Evolutionary conservation across 2,329 filamentous ascomycete genomes (phyloP), one percentile per base, ranked within the genome.

Genomic region (Sclerotinia glacialis): DNA sequence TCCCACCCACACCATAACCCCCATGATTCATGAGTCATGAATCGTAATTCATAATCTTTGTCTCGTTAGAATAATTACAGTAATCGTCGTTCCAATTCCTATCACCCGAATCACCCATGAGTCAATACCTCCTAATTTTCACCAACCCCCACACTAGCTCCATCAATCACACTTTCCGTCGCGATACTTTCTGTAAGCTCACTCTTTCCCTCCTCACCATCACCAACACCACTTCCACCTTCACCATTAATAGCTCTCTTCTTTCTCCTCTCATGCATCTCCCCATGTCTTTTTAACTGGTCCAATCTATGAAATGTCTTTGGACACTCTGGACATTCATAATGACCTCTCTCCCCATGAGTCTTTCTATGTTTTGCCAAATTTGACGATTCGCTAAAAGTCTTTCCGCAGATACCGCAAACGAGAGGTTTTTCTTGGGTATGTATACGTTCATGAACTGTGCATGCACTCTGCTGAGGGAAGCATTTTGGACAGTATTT

Each of bases 391-490:
- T 89, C 86, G 68, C 84, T 82, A 73, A 89, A 89, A 12, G 77
- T 77, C 72, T 85, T 86, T 55, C 80, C 80, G 70, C 87, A 89
- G 37, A 83, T 78, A 1, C 84, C 81, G 69, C 86, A 89, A 54
- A 79, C 76, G 0, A 89, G 77, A 0, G 86, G 86, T 72, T 89
- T 89, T 56, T 85, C 82, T 52, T 86, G 86, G 0, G 87, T 89
- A 72, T 90, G 88, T 18, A 83, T 86, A 49, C 87, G 82, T 71
- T 83, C 83, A 71, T 91, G 88, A 80, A 89, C 89, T n/a, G 86
- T 89, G 28, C 88, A 78, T 28, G 87, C 87, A 69, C 86, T 89
- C 70, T 89, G 87, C 69, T 89, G 87, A 63, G 88, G 86, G 72
- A 90, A 90, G 0, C 80, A 79, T 73, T 86, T 86, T 28, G 75